These are phyloP conservation scores for Apiospora sp. DNA, from an alignment of 2,329 filamentous ascomycete genomes.

Conservation along the genomic window DNA sequence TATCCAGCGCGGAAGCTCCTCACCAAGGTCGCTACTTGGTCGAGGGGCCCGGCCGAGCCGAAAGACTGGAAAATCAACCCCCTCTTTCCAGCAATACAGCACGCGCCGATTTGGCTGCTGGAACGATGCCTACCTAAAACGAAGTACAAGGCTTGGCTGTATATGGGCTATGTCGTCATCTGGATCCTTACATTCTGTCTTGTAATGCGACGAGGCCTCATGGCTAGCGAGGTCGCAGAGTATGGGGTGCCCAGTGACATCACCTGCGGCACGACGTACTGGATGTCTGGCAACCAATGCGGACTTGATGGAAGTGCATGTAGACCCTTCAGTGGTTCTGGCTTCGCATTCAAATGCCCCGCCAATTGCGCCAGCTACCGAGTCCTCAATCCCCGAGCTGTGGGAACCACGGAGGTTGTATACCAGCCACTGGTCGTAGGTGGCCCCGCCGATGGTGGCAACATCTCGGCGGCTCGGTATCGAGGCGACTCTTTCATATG, in stretches of 20 bases:
- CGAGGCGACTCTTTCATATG: constrained; percentile 91
- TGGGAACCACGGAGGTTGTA: constrained; percentile 72
- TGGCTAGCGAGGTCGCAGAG: constrained; percentile 67
- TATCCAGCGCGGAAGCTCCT: constrained; percentile 59
- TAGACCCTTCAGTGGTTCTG: constrained; percentile 75
- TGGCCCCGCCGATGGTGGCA: constrained; percentile 57
- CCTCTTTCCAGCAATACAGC: constrained; percentile 71
- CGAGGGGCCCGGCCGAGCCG: constrained; percentile 63
- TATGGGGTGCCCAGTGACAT: constrained; percentile 73
- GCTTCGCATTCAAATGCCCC: constrained; percentile 78
- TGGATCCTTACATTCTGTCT: constrained; percentile 77
- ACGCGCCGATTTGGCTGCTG: constrained; percentile 69
- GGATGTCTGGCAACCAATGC: constrained; percentile 74
- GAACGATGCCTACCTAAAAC: constrained; percentile 67
- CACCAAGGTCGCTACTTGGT: constrained; percentile 57
- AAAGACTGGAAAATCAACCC: constrained; percentile 61
- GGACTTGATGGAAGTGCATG: constrained; percentile 78
- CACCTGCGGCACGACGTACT: constrained; percentile 74
- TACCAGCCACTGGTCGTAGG: constrained; percentile 74
- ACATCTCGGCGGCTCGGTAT: constrained; percentile 66
- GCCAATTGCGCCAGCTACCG: constrained; percentile 73
- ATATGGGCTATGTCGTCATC: constrained; percentile 66
- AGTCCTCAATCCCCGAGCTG: constrained; percentile 76
- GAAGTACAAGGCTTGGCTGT: constrained; percentile 65
- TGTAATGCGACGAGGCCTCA: constrained; percentile 70